Evolutionary conservation across 257 asterid genomes (phyloP), one percentile per base, ranked within the genome.

Genomic region (Solanum megistacrolobum): DNA sequence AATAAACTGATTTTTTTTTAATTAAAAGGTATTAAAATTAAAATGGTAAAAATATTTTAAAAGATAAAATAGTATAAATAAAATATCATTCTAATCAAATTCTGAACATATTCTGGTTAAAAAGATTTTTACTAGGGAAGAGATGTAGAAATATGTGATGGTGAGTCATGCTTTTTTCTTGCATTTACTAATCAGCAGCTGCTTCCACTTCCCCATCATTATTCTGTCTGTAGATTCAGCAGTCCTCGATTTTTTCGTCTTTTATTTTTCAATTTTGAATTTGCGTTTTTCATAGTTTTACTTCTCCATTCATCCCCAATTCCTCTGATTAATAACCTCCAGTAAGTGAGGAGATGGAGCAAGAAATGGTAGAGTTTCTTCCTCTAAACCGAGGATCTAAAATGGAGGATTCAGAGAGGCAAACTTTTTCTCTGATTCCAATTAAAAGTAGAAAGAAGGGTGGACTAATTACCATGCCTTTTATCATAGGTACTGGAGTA

Each of bases 391-490:
- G 20, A 7, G 31, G 66, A 43, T 14, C 23, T 43, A 79, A 79
- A 79, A 79, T 46, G 85, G 85, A 79, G 68, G 85, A 79, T 27
- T 16, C 65, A 16, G 85, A 79, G 39, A 46, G 31, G 36, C 66
- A 79, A 79, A 46, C 18, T 27, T 25, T 4, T 79, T 79, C 88
- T 25, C n/a, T 83, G 14, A 41, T 86, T n/a, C 88, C 81, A 16
- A 38, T 81, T 81, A 81, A 81, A 46, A 81, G 68, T 81, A 81
- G 83, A 87, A 21, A 83, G 85, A 93, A 91, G 87, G 98, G 98
- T 31, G 96, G 98, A 20, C 83, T 94, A n/a, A 62, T 92, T 11
- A 94, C 98, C 43, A 92, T 94, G 93, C 98, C 98, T 38, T 94
- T 94, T 88, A 93, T 94, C 73, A 92, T 94, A 93, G 97, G 97